Conservation (phyloP, 129 eudicot genomes). For the Ambrosia artemisiifolia region DNA sequence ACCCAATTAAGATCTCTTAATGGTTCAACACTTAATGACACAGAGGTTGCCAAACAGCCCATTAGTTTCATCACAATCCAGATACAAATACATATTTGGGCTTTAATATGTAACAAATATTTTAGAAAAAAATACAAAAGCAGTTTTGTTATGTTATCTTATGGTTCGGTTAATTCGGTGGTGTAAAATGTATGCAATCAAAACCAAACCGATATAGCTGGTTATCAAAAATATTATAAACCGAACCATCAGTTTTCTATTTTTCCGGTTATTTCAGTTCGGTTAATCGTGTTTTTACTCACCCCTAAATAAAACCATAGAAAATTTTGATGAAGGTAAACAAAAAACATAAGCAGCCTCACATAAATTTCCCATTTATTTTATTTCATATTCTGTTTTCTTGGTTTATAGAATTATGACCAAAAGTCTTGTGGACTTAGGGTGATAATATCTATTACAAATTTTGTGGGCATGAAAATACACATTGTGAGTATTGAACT, state of each 20-base stretch:
- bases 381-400: conserved; percentile 25
- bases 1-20: no score
- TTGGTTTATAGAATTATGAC: conserved; percentile 9
- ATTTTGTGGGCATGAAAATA: conserved; percentile 22
- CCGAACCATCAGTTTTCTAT: background rate
- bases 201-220: background rate
- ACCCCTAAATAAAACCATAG: background rate
- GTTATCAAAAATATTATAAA: background rate
- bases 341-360: background rate
- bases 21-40: no score
- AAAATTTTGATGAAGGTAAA: background rate
- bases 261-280: background rate
- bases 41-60: no score
- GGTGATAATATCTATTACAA: conserved; percentile 27
- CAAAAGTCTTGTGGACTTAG: conserved; percentile 22
- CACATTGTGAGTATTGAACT: conserved; percentile 9
- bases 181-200: no score
- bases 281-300: background rate
- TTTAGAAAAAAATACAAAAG: no score
- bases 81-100: no score
- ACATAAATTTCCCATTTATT: conserved; percentile 13
- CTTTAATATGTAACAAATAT: no score
- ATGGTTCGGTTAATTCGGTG: no score
- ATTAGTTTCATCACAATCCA: no score
- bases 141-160: no score